Evolutionary conservation across 2,329 filamentous ascomycete genomes (phyloP).

Genomic region (Passalora sequoiae): DNA sequence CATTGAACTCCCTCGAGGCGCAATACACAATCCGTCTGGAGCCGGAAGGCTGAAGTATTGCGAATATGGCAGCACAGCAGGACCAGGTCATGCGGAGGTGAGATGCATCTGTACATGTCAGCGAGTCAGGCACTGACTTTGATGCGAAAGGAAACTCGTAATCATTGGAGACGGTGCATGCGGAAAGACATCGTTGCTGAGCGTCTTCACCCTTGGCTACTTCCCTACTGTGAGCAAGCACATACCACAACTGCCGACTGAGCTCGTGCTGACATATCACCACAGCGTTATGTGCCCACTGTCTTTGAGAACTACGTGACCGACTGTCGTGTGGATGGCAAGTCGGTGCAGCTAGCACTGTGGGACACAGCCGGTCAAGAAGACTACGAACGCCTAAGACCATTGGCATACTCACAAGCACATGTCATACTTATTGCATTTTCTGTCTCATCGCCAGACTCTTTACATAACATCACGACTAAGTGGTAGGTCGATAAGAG

Average conservation of each 20-base stretch:
- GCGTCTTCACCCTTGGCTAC: constrained; percentile 95
- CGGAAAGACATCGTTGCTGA: constrained; percentile 94
- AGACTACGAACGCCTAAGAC: constrained; percentile 93
- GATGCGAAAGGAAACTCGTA: constrained; percentile 70
- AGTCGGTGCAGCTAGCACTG: constrained; percentile 93
- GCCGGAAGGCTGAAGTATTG: constrained; percentile 5
- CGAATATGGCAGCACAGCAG: constrained; percentile 34
- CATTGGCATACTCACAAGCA: constrained; percentile 92
- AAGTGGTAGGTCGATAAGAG: constrained; percentile 88
- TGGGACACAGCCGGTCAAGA: constrained; percentile 99
- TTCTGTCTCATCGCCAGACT: constrained; percentile 90
- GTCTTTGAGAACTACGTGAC: constrained; percentile 99
- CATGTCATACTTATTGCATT: constrained; percentile 97
- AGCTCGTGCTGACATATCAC: constrained; percentile 14
- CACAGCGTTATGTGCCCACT: constrained; percentile 63
- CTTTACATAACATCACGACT: constrained; percentile 94
- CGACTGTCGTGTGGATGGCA: constrained; percentile 95
- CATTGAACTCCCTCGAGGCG: no score
- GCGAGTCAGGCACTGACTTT: constrained; percentile 15
- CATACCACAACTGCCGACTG: neutral
- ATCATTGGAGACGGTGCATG: constrained; percentile 97
- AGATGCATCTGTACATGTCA: neutral
- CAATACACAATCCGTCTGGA: neutral
- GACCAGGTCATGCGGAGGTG: constrained; percentile 39
- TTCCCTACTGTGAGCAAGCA: constrained; percentile 76